These are phyloP conservation scores for Lathyrus aphaca DNA, from an alignment of 306 rosid genomes.

Conservation along the genomic window DNA sequence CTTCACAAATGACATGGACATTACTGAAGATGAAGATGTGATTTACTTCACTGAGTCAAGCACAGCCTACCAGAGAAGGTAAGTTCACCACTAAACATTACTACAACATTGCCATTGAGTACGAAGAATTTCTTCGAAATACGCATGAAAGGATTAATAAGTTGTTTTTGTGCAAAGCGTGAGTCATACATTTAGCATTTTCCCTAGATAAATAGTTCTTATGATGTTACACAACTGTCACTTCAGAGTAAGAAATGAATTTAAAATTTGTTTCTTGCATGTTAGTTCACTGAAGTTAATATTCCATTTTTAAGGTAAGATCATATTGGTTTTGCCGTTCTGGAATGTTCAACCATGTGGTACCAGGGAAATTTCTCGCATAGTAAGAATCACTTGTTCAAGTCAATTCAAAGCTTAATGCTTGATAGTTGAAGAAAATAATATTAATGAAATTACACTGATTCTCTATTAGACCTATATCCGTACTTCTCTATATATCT, in stretches of 20 bases:
- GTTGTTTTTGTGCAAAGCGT: neutral
- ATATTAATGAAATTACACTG: neutral
- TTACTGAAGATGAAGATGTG: constrained; percentile 64
- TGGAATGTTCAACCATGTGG: constrained; percentile 10
- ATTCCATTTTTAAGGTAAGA: neutral
- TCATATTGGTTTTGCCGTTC: neutral
- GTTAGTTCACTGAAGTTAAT: too few relatives aligned
- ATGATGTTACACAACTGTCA: neutral
- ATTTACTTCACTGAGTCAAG: too few relatives aligned
- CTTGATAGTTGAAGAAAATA: constrained; percentile 14
- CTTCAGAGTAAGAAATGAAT: too few relatives aligned
- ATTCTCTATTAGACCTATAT: neutral
- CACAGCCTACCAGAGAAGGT: constrained; percentile 75
- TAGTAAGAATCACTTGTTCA: constrained; percentile 15
- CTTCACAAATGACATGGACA: constrained; percentile 87
- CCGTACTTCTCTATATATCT: too few relatives aligned
- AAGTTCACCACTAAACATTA: constrained; percentile 12
- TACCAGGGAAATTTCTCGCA: neutral
- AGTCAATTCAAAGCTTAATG: constrained; percentile 16
- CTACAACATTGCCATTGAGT: neutral
- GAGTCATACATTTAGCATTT: neutral
- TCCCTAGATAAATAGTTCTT: constrained; percentile 13
- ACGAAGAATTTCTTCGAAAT: neutral
- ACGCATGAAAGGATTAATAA: neutral
- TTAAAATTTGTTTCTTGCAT: too few relatives aligned